These are phyloP conservation scores for Hypericum perforatum DNA, from an alignment of 345 rosid species.

Conservation along the genomic window DNA sequence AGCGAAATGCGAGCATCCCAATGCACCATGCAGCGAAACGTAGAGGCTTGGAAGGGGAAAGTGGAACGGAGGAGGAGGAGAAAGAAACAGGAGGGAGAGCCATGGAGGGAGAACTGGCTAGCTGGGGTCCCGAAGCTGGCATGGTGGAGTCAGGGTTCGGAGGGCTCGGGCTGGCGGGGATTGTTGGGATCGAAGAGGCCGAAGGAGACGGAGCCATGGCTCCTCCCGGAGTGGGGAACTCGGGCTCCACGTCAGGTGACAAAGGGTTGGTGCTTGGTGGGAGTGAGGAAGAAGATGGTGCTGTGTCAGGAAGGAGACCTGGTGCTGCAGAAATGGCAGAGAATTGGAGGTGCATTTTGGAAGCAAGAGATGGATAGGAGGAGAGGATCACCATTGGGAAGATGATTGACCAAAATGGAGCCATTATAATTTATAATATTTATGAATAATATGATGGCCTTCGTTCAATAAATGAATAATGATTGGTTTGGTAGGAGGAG, in stretches of 20 bases:
- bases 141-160: neutral
- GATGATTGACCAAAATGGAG: constrained; percentile 9
- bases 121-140: constrained; percentile 2
- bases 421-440: constrained; percentile 21
- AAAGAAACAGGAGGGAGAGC: neutral
- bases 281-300: neutral
- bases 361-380: constrained; percentile 3
- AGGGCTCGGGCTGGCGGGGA: neutral
- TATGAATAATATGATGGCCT: constrained; percentile 1
- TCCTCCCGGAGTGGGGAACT: neutral
- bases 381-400: neutral
- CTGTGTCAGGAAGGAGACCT: neutral
- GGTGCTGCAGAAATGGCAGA: constrained; percentile 1
- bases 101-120: neutral
- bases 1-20: constrained; percentile 19
- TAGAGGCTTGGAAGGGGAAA: constrained; percentile 12
- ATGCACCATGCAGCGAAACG: constrained; percentile 9
- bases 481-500: no score
- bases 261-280: constrained; percentile 18
- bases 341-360: constrained; percentile 5
- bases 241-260: neutral
- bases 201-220: constrained; percentile 34
- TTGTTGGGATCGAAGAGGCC: neutral
- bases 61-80: constrained; percentile 6
- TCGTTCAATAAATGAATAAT: constrained; percentile 17